These are phyloP conservation scores for Trypanosoma cruzi DNA, from an alignment of 208 protist species.

Conservation along the genomic window DNA sequence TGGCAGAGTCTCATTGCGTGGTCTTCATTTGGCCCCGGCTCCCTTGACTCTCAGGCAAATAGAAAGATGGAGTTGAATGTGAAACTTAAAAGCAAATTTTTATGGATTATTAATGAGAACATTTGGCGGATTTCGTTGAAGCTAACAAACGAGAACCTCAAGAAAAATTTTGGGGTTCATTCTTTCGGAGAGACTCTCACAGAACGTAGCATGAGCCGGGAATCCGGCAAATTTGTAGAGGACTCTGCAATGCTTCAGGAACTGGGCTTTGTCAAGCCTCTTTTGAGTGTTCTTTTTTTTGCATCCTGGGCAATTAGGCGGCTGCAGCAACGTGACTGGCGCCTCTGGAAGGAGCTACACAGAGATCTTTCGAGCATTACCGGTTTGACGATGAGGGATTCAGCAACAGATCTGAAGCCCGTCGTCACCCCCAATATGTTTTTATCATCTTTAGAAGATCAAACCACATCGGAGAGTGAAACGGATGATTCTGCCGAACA, in stretches of 20 bases:
- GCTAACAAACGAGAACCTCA: slow-evolving; percentile 13
- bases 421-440: not conserved
- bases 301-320: slow-evolving; percentile 28
- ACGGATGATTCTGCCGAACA: not conserved
- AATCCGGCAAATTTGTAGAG: not conserved
- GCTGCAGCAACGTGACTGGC: slow-evolving; percentile 5
- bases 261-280: slow-evolving; percentile 20
- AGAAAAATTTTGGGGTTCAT: not conserved
- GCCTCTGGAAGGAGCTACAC: slow-evolving; percentile 27
- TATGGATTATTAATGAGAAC: slow-evolving; percentile 30
- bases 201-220: not conserved
- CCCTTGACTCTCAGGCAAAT: not conserved
- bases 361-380: slow-evolving; percentile 18
- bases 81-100: not conserved
- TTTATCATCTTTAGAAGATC: not conserved
- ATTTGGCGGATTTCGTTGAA: slow-evolving; percentile 20
- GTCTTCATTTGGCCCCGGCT: slow-evolving; percentile 4
- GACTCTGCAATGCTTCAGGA: not conserved
- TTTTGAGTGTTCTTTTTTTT: slow-evolving; percentile 33
- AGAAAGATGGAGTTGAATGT: not conserved
- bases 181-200: not conserved
- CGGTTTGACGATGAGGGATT: not conserved
- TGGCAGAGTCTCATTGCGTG: not conserved
- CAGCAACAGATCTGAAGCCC: not conserved
- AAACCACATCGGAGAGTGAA: not conserved